Evolutionary conservation across 768 basidiomycete genomes (phyloP), one percentile per base, ranked within the genome.

Genomic region (Collybiopsis luxurians): DNA sequence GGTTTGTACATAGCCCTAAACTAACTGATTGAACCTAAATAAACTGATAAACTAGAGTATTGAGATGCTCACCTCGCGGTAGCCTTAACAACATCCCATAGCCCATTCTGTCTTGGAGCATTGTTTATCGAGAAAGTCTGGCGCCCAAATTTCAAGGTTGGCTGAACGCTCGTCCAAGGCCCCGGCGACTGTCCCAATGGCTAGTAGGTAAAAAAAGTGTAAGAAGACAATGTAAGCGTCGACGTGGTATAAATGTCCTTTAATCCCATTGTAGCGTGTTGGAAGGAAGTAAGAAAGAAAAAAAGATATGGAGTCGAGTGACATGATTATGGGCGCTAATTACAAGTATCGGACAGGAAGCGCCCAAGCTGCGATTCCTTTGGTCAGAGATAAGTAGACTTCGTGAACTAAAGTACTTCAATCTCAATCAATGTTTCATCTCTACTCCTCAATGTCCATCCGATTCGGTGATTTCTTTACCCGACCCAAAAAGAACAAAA

Each of bases 121-220:
- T 90, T 79, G 66, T 71, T 81, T 85, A 80, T 90, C 83, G 61
- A 89, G 78, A 68, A 95, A 94, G 74, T 95, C 82, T 34, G 93
- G 94, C 31, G 86, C 84, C 95, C 95, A 99, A 61, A 99, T 89
- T 73, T 99, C 96, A 49, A 99, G 86, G 61, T 89, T 85, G 65
- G 63, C 90, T 92, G 76, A 98, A 98, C 7, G 89, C 67, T 95
- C 95, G 75, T 98, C 96, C 43, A 98, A 83, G n/a, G 95, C 94
- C 56, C 94, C 95, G 3, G 94, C 88, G 53, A 96, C 94, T 1
- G 95, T 95, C 61, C 94, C 96, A 30, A 95, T 96, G 59, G 92
- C 95, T 70, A 99, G 79, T 68, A 95, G 75, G 11, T 95, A 95
- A 57, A 87, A 74, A 28, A 83, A 76, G 86, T 80, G 23, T 71